Evolutionary conservation across 2,329 filamentous ascomycete species (phyloP), one percentile per base, ranked within the genome.

Genomic region (Lachnellula occidentalis): DNA sequence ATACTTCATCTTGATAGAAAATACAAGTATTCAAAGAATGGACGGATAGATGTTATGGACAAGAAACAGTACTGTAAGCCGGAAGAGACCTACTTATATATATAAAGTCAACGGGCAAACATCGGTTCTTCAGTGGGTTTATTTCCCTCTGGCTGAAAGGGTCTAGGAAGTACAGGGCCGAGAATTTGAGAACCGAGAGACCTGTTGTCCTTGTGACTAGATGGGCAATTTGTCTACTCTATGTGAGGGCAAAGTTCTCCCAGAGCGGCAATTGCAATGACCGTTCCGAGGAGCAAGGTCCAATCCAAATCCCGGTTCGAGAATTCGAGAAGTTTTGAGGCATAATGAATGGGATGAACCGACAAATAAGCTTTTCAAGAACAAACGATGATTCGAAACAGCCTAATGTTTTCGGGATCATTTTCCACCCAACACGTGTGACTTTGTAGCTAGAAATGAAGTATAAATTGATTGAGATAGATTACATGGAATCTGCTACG

Each of bases 141-240:
- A 48, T 51, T 56, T 41, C 53, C 47, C 54, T 59, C 46, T 61
- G 56, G 51, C 60, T 60, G 57, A 59, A 61, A 51, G 58, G 58
- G 45, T 55, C 55, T 55, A 61, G 58, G 57, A 58, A 39, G 43
- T 49, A 52, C 48, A 59, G 60, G 58, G 50, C 60, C 60, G 58
- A 56, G 51, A 36, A 61, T 45, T 54, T 47, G 41, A 43, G 53
- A 53, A 58, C 50, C 51, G 57, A 58, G 54, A 51, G 43, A 17
- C 36, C 39, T 51, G 41, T 49, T 31, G 58, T 50, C 50, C 60
- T 61, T 58, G 58, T 59, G 60, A 61, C 56, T 56, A 43, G 48
- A 39, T 9, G 37, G 51, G 51, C 22, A 52, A 54, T 51, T 59
- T 58, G 43, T 37, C 55, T 49, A 14, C 49, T 46, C 51, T 58